These are phyloP conservation scores for Diplodia intermedia DNA, from an alignment of 2,329 filamentous ascomycete genomes.

Conservation along the genomic window DNA sequence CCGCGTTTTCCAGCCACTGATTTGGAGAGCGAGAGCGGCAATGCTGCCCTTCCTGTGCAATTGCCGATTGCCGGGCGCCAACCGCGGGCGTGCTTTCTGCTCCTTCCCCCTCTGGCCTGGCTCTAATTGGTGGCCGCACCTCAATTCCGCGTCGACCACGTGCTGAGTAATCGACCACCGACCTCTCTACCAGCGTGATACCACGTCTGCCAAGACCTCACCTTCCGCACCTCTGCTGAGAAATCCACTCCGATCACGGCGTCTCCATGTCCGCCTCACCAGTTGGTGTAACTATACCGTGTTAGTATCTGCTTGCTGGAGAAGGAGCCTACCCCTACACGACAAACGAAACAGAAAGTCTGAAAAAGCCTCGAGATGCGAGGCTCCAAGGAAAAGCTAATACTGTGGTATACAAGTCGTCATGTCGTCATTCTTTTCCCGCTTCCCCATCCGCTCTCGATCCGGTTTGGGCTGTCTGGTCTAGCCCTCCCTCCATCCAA, in stretches of 20 bases:
- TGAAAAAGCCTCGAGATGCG: background rate
- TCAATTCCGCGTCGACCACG: too few relatives aligned
- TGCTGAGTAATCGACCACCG: background rate
- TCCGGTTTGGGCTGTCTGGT: background rate
- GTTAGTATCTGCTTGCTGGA: conserved; percentile 15
- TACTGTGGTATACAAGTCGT: conserved; percentile 26
- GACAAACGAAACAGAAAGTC: background rate
- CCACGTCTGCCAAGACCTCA: background rate
- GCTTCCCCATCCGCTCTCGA: too few relatives aligned
- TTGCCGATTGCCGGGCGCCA: conserved; percentile 23
- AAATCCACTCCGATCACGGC: background rate
- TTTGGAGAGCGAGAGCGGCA: conserved; percentile 4
- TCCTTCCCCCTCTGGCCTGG: background rate
- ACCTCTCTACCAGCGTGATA: too few relatives aligned
- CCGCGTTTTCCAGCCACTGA: background rate
- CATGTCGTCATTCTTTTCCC: conserved; percentile 11
- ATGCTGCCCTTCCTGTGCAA: background rate
- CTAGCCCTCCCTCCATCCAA: conserved; percentile 12
- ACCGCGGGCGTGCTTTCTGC: background rate
- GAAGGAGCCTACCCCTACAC: background rate
- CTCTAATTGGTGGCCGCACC: background rate
- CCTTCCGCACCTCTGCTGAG: background rate
- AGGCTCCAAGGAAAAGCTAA: conserved; percentile 4
- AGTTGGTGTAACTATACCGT: conserved; percentile 3
- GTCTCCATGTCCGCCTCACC: background rate